Evolutionary conservation across 2,329 filamentous ascomycete species (phyloP), one percentile per base, ranked within the genome.

Genomic region (Trichoderma simmonsii): DNA sequence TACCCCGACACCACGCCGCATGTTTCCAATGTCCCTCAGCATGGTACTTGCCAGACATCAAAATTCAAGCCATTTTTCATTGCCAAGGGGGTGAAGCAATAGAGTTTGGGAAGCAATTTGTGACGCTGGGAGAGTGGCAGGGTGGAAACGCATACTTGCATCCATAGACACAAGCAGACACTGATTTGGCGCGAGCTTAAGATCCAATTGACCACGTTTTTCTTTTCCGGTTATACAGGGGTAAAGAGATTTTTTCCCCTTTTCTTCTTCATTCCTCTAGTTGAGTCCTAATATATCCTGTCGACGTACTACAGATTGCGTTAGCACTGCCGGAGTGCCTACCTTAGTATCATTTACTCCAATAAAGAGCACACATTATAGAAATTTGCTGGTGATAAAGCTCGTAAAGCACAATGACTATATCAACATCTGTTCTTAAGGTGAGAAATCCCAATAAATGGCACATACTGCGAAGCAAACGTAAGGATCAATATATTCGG

Each of bases 1-100:
- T 69, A 69, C 14, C 56, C 54, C 14, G 34, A 67, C 6, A 67
- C 24, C 3, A 30, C 24, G 12, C 51, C 51, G 4, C 4, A n/a
- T 48, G 14, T 9, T 1, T 26, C 56, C 14, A n/a, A 48, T 51
- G 11, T 26, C 9, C 11, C 36, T 3, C 24, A 48, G n/a, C 34
- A 60, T 26, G n/a, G 4, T 5, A 48, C 3, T n/a, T 34, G 65
- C 36, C 28, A 61, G 26, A 26, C 21, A 12, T 15, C 36, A 6
- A 60, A 15, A 1, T 24, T 60, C n/a, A 69, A 69, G 54, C 65
- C 65, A 34, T 69, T 69, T 9, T 69, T 69, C 36, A 60, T 69
- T 48, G 65, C 65, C 36, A 69, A 69, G 39, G 9, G 36, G 7
- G 36, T 39, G 7, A 69, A 60, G 24, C 3, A 51, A n/a, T 69